Evolutionary conservation across 371 early-diverging fungal genomes (phyloP).

Genomic region (Mycotypha africana): DNA sequence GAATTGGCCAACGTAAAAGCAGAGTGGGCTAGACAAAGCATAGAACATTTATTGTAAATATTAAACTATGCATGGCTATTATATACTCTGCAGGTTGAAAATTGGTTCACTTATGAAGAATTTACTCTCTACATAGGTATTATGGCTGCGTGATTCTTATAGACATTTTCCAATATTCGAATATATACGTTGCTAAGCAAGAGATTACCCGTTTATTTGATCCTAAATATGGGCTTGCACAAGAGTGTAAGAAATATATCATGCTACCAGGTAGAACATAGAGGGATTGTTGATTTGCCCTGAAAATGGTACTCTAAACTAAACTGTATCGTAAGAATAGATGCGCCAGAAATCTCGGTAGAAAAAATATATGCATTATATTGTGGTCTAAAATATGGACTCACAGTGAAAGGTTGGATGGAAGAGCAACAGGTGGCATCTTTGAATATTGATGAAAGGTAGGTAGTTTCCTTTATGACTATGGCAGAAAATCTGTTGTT

Average conservation of each 20-base stretch:
- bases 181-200: conserved; percentile 70
- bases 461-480: background rate
- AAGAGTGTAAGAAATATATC: conserved; percentile 66
- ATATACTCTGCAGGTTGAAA: too few species aligned
- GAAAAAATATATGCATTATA: conserved; percentile 68
- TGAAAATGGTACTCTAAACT: background rate
- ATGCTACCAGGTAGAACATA: conserved; percentile 45
- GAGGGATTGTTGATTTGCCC: background rate
- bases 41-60: conserved; percentile 74
- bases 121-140: conserved; percentile 49
- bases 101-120: too few species aligned
- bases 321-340: too few species aligned
- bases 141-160: conserved; percentile 80
- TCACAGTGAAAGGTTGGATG: conserved; percentile 72
- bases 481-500: background rate
- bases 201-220: conserved; percentile 59
- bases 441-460: conserved; percentile 74
- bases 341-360: conserved; percentile 35
- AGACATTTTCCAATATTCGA: conserved; percentile 88
- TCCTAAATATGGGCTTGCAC: conserved; percentile 51
- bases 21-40: conserved; percentile 64
- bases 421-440: conserved; percentile 60
- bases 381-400: conserved; percentile 67
- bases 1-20: conserved; percentile 72
- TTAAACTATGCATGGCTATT: background rate